Percentiles rank a stretch among this genome's conserved stretches.
Conservation (phyloP, 177 flowering plant genomes). For the Vitis hybrid region DNA sequence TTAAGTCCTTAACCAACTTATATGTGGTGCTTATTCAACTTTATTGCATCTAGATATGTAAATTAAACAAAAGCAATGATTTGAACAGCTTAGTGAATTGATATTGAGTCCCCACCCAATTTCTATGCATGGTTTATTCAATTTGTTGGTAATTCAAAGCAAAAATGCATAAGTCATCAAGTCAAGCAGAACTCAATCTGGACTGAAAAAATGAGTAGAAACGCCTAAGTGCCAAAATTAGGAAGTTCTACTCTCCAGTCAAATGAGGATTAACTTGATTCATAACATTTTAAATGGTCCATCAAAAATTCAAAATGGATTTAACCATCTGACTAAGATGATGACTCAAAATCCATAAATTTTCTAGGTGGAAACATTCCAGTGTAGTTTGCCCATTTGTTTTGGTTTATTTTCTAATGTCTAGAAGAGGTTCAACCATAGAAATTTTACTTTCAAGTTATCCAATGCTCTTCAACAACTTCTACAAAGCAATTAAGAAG, state of each 20-base stretch:
- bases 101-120: neutral
- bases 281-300: neutral
- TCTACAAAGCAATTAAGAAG: neutral
- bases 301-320: neutral
- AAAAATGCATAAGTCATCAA: neutral
- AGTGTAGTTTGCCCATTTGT: neutral
- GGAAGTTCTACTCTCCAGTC: neutral
- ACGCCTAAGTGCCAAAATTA: neutral
- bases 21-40: neutral
- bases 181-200: neutral
- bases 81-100: too few species aligned
- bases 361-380: neutral
- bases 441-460: neutral
- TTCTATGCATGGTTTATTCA: too few species aligned
- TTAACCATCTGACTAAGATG: neutral
- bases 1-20: neutral
- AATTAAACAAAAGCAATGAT: too few species aligned
- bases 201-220: neutral
- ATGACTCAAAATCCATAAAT: neutral
- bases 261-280: neutral
- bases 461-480: slow-evolving; percentile 1
- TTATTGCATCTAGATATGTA: neutral
- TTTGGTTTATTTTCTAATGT: neutral
- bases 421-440: neutral
- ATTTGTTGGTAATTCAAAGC: neutral